Percentiles rank a stretch among this genome's conserved stretches.
phyloP scores from a whole-genome alignment of 495 filamentous ascomycete genomes.

The Friedmanniomyces simplex region DNA sequence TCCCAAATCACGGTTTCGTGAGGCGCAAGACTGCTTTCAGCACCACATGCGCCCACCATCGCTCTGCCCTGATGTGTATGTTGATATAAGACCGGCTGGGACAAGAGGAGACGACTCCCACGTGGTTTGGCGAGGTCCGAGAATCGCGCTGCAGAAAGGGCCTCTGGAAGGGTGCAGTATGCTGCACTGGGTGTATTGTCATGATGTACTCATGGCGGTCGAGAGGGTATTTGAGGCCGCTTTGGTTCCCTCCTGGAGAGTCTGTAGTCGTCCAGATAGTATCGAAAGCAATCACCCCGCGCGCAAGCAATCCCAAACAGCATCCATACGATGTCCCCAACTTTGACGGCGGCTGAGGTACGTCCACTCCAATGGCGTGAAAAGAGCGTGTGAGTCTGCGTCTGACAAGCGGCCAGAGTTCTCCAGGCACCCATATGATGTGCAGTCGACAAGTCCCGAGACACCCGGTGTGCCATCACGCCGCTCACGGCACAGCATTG shows the following conservation, averaged over 20 bases:
- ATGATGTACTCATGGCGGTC: not conserved
- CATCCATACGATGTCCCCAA: not conserved
- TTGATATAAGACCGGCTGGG: not conserved
- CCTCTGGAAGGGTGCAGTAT: not conserved
- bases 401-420: not conserved
- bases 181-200: not conserved
- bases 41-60: not conserved
- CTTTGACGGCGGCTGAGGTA: not conserved
- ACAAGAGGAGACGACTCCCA: not conserved
- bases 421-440: not conserved
- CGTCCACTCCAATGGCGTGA: not conserved
- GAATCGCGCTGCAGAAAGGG: not conserved
- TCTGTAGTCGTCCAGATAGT: not conserved
- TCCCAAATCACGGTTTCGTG: not conserved
- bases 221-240: not conserved
- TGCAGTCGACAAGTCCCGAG: constrained; percentile 1
- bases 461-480: not conserved
- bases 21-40: not conserved
- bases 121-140: constrained; percentile 11
- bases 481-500: constrained; percentile 3
- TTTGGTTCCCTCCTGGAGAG: not conserved
- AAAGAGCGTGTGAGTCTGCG: not conserved
- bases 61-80: not conserved
- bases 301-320: not conserved
- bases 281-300: not conserved